Conservation (phyloP, 768 basidiomycete genomes). For the Neoboletus subvelutipes region DNA sequence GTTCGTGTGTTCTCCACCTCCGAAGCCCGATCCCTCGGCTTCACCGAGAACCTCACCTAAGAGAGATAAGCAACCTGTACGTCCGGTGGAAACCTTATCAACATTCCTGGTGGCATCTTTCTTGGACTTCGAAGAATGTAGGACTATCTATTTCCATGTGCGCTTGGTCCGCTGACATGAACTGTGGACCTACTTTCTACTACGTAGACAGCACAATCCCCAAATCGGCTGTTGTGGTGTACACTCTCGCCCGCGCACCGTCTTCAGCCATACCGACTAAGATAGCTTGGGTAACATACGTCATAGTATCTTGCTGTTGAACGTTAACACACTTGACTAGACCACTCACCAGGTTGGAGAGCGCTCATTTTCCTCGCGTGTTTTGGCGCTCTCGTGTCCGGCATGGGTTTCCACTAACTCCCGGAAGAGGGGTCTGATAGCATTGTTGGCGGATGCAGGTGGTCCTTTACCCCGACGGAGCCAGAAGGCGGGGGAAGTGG, state of each 20-base stretch:
- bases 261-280: conserved; percentile 22
- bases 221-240: conserved; percentile 36
- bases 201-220: conserved; percentile 39
- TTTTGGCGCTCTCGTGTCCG: conserved; percentile 48
- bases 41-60: conserved; percentile 28
- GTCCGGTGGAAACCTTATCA: conserved; percentile 29
- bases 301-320: background rate
- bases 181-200: conserved; percentile 36
- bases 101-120: conserved; percentile 53
- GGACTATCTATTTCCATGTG: conserved; percentile 17
- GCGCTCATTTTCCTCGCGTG: conserved; percentile 43
- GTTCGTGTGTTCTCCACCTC: conserved; percentile 45
- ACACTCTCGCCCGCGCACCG: conserved; percentile 34
- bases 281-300: conserved; percentile 41
- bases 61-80: conserved; percentile 25
- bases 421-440: conserved; percentile 40
- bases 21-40: conserved; percentile 24
- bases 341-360: conserved; percentile 27
- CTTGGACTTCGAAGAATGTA: conserved; percentile 65
- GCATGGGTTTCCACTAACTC: conserved; percentile 29
- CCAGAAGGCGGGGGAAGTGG: conserved; percentile 36
- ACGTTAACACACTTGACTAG: conserved; percentile 15
- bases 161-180: background rate
- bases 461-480: conserved; percentile 39
- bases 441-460: conserved; percentile 47